Percentiles rank a stretch among this genome's conserved stretches.
These are phyloP conservation scores for Kokia cookei DNA, from an alignment of 441 rosid genomes.

Conservation along the genomic window DNA sequence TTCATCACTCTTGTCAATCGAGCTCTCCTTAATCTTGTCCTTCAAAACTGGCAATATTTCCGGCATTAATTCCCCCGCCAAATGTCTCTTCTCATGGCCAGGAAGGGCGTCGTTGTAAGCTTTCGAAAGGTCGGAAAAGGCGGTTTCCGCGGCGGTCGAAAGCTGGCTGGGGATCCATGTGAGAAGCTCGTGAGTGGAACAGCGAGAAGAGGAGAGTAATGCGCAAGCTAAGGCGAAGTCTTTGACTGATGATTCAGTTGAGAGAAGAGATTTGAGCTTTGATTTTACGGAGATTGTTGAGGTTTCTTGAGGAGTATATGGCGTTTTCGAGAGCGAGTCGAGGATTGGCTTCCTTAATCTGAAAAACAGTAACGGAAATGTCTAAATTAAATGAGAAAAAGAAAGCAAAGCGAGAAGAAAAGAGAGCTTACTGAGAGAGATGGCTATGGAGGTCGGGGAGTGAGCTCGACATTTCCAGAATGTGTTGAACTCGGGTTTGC, in stretches of 20 bases:
- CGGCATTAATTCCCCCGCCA: constrained; percentile 50
- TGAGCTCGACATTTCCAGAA: constrained; percentile 31
- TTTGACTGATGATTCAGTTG: constrained; percentile 21
- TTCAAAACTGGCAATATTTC: constrained; percentile 52
- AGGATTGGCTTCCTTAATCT: constrained; percentile 42
- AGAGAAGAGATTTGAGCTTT: constrained; percentile 40
- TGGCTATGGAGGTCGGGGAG: constrained; percentile 31
- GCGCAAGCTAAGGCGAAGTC: constrained; percentile 63
- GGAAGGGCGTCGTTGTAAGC: constrained; percentile 17
- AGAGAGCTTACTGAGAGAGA: constrained; percentile 42
- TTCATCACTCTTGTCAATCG: constrained; percentile 45
- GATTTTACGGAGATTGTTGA: constrained; percentile 40
- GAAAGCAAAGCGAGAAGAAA: not conserved
- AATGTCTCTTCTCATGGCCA: constrained; percentile 21
- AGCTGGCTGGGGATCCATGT: constrained; percentile 58
- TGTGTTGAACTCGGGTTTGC: not conserved
- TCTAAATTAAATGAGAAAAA: not conserved
- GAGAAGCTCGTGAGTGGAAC: constrained; percentile 53
- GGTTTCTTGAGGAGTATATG: constrained; percentile 41
- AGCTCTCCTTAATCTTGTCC: constrained; percentile 57
- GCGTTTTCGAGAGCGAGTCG: constrained; percentile 32
- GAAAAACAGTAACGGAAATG: not conserved
- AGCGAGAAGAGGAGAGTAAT: constrained; percentile 46
- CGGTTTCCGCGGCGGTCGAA: constrained; percentile 22
- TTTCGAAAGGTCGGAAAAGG: constrained; percentile 34